Conservation (phyloP, 495 filamentous ascomycete genomes). For the Neurospora sp. region DNA sequence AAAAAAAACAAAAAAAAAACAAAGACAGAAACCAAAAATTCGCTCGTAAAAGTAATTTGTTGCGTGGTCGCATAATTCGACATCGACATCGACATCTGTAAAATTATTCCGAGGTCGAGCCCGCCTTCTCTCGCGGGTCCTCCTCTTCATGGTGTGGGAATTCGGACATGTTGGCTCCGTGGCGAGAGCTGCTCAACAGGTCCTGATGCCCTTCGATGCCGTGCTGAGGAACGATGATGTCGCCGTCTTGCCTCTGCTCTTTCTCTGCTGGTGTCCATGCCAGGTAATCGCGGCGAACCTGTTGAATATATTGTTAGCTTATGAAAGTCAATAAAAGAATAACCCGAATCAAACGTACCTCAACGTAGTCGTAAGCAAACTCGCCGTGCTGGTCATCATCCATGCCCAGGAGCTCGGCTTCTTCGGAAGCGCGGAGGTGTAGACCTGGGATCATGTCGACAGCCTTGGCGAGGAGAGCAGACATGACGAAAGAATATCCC, state of each 20-base stretch:
- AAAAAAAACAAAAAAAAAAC: not conserved
- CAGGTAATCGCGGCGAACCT: conserved; percentile 87
- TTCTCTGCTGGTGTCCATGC: conserved; percentile 91
- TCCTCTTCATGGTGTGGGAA: not conserved
- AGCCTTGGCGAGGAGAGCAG: conserved; percentile 66
- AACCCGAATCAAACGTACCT: conserved; percentile 29
- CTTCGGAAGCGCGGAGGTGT: conserved; percentile 81
- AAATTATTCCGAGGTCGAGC: not conserved
- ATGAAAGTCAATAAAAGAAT: not conserved
- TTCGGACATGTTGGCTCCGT: not conserved
- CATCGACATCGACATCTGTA: not conserved
- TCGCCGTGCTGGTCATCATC: conserved; percentile 98
- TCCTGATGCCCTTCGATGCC: conserved; percentile 64
- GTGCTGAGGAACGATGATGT: conserved; percentile 61
- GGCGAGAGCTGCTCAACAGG: conserved; percentile 12
- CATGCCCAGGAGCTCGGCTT: conserved; percentile 97
- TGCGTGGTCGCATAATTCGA: not conserved
- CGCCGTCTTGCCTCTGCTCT: conserved; percentile 52
- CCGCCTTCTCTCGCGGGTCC: not conserved
- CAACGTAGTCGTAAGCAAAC: conserved; percentile 98
- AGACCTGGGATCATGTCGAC: conserved; percentile 87
- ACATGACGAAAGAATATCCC: conserved; percentile 76
- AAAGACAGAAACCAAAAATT: not conserved
- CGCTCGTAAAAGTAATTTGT: not conserved
- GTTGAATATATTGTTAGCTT: not conserved